Evolutionary conservation across 257 asterid genomes (phyloP).

Genomic region (Scutellaria minor): DNA sequence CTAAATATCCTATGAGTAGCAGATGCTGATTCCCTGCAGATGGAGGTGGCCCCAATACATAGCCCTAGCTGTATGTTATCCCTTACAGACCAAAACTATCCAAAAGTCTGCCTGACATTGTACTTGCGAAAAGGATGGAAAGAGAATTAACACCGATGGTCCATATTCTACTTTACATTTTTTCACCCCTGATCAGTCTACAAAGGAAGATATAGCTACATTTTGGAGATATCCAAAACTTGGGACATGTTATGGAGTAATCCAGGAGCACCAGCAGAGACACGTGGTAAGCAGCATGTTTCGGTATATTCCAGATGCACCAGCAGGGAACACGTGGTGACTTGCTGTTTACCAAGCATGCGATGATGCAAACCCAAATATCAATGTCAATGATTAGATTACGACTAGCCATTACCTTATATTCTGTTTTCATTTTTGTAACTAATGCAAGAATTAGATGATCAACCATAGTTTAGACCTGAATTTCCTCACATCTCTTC

Average conservation of each 20-base stretch:
- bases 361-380: not conserved
- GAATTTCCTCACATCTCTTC: conserved; percentile 13
- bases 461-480: not conserved
- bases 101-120: not conserved
- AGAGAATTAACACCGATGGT: not conserved
- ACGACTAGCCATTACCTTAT: conserved; percentile 10
- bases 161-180: not conserved
- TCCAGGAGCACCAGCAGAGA: not conserved
- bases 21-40: not conserved
- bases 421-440: not conserved
- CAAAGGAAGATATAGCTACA: conserved; percentile 5
- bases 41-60: not conserved
- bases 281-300: not conserved
- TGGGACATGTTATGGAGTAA: not conserved
- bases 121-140: conserved; percentile 2
- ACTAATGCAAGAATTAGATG: not conserved
- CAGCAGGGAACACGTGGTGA: not conserved
- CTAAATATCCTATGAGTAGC: not conserved
- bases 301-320: not conserved
- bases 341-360: not conserved
- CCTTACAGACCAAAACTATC: not conserved
- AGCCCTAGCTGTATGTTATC: not conserved
- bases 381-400: not conserved
- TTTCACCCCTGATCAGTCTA: not conserved
- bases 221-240: not conserved